Base-by-base conservation (phyloP, 805 yeast species). In the Yamadazyma tumulicola region DNA sequence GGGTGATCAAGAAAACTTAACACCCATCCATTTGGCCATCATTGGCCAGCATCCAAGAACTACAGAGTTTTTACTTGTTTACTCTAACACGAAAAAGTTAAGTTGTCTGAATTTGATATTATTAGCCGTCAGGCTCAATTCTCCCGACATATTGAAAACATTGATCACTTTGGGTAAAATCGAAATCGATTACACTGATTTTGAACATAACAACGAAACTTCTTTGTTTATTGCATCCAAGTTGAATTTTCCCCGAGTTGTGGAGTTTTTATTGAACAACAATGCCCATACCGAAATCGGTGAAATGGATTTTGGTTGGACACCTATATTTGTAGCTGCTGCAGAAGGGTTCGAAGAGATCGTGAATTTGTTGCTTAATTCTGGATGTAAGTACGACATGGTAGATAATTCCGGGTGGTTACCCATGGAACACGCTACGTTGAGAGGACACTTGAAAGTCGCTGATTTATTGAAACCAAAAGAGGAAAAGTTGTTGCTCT, bases 401-500 rank as follows among this genome's bases (percentile, higher is more conserved):
- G 69, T 74, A 12, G 97, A 91, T 61, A 81, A 77, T 29, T 81
- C 93, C 34, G 97, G 97, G 0, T 91, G 97, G 97, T 77, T 87
- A 13, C 96, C 97, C n/a, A 79, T 87, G 79, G 97, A 91, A 51
- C 97, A 91, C 57, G 96, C 97, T 0, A 81, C 86, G 31, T 65
- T 91, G 29, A 72, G 97, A 48, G 97, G 97, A 4, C 95, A 88
- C 55, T 61, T 89, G 38, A 70, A 65, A 2, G 74, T 86, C 23
- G 81, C 93, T 1, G 76, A 76, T 34, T 47, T 76, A 49, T 62
- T 91, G 36, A 69, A 69, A 19, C 85, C 85, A 1, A 38, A 47
- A 3, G 62, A 72, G 44, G 52, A 43, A 11, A 54, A 39, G 39
- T 47, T 55, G 45, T 65, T 54, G 41, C 52, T 49, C 22, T 64